Percentiles rank a stretch among this genome's conserved stretches.
Conservation (phyloP, 2,329 filamentous ascomycete genomes). For the Camillea tinctor region DNA sequence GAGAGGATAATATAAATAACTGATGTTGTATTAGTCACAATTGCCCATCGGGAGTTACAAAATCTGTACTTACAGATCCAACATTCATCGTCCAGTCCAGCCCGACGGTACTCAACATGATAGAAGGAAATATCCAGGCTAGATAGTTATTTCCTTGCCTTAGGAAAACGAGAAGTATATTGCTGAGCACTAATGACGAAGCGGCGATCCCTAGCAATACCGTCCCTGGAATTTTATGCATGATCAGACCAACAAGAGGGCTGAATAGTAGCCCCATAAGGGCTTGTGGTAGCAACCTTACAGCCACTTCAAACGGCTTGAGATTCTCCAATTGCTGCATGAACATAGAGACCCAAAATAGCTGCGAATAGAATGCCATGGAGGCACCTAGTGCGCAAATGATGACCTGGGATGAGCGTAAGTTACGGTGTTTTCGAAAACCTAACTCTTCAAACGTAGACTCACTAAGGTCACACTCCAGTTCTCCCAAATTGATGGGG, state of each 20-base stretch:
- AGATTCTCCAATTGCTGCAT: constrained; percentile 32
- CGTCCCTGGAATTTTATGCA: constrained; percentile 30
- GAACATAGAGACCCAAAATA: constrained; percentile 37
- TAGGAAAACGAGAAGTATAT: constrained; percentile 33
- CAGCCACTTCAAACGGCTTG: constrained; percentile 31
- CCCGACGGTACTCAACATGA: constrained; percentile 33
- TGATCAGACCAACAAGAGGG: constrained; percentile 33
- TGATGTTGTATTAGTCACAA: constrained; percentile 14
- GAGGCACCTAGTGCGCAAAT: constrained; percentile 30
- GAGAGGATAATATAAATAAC: constrained; percentile 31
- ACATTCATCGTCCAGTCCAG: constrained; percentile 37
- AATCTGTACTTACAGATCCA: constrained; percentile 28
- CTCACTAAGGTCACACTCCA: constrained; percentile 30
- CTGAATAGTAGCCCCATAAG: constrained; percentile 32
- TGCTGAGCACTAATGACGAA: constrained; percentile 26
- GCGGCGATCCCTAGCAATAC: constrained; percentile 25
- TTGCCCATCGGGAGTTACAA: neutral
- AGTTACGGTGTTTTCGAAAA: constrained; percentile 4
- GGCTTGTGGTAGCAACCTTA: constrained; percentile 34
- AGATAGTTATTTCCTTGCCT: constrained; percentile 30
- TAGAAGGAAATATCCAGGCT: constrained; percentile 31
- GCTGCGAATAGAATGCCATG: constrained; percentile 33
- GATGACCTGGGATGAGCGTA: constrained; percentile 20
- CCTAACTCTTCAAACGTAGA: neutral
- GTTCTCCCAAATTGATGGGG: constrained; percentile 29